Conservation (phyloP, 1,139 yeast species). For the Kodamaea plutei region DNA sequence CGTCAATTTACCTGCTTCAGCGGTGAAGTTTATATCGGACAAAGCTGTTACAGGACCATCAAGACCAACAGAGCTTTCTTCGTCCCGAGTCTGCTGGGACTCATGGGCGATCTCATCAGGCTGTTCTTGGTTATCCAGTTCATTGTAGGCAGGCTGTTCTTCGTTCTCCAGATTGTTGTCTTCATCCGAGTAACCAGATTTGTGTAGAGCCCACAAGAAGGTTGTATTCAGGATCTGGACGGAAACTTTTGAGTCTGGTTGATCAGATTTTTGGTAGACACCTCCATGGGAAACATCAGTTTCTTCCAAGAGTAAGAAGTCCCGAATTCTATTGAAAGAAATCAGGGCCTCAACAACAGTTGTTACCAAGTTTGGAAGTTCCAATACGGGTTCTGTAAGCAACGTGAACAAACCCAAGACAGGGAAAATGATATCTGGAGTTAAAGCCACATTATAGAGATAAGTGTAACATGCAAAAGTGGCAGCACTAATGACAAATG, state of each 20-base stretch:
- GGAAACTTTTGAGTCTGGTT: conserved; percentile 25
- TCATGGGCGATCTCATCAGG: too few relatives aligned
- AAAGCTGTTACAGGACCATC: conserved; percentile 21
- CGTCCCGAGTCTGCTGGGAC: too few relatives aligned
- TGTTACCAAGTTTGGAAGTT: conserved; percentile 30
- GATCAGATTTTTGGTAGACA: conserved; percentile 12
- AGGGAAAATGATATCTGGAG: conserved; percentile 39
- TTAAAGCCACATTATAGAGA: conserved; percentile 22
- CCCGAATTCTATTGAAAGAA: conserved; percentile 30
- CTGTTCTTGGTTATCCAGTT: too few relatives aligned
- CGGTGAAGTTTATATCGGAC: conserved; percentile 17
- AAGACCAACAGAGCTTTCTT: conserved; percentile 1
- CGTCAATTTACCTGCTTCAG: conserved; percentile 23
- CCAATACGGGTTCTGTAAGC: conserved; percentile 32
- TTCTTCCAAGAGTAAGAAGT: conserved; percentile 33
- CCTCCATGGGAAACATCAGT: conserved; percentile 17
- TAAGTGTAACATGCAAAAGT: conserved; percentile 26
- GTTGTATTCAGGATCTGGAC: conserved; percentile 18
- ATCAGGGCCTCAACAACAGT: conserved; percentile 29
- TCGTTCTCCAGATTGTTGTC: too few relatives aligned
- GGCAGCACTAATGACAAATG: conserved; percentile 34
- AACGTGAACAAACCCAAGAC: conserved; percentile 35
- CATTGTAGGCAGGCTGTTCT: not conserved
- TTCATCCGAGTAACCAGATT: conserved; percentile 2
- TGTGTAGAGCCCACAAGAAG: conserved; percentile 21